Percentiles rank a stretch among this genome's conserved stretches.
These are phyloP conservation scores for Hypoxylon crocopeplum DNA, from an alignment of 495 filamentous ascomycete genomes.

Conservation along the genomic window DNA sequence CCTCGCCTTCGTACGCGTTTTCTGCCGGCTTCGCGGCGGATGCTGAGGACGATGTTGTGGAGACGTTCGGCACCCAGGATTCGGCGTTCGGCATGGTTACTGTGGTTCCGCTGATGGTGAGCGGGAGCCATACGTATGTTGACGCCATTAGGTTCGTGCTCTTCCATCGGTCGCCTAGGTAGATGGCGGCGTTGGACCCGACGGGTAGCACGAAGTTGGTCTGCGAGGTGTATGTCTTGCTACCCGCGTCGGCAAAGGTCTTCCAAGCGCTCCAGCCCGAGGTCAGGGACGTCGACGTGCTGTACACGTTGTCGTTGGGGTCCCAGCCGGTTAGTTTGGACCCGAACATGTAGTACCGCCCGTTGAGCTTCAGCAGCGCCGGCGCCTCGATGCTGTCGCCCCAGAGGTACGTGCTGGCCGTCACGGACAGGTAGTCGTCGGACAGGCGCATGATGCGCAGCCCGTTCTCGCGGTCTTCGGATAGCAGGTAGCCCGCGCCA, in stretches of 20 bases:
- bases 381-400: slow-evolving; percentile 53
- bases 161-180: slow-evolving; percentile 73
- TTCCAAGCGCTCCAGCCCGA: slow-evolving; percentile 66
- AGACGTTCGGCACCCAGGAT: slow-evolving; percentile 56
- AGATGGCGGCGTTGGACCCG: slow-evolving; percentile 54
- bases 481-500: slow-evolving; percentile 66
- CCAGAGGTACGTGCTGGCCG: slow-evolving; percentile 58
- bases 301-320: slow-evolving; percentile 67
- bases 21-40: slow-evolving; percentile 53
- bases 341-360: slow-evolving; percentile 51
- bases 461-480: slow-evolving; percentile 65
- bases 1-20: slow-evolving; percentile 59
- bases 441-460: slow-evolving; percentile 58
- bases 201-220: slow-evolving; percentile 59
- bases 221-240: slow-evolving; percentile 60
- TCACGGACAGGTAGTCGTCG: slow-evolving; percentile 57
- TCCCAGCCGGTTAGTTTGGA: slow-evolving; percentile 54
- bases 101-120: slow-evolving; percentile 62
- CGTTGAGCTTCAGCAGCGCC: slow-evolving; percentile 48
- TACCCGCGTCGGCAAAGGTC: slow-evolving; percentile 61
- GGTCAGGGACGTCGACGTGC: slow-evolving; percentile 45
- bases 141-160: slow-evolving; percentile 62
- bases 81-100: slow-evolving; percentile 59
- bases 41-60: slow-evolving; percentile 35
- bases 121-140: slow-evolving; percentile 72